A percentile compares a stretch with the other conserved stretches of the same genome.
phyloP scores from a whole-genome alignment of 192 early-diverging fungal species.

The Umbelopsis ramanniana region DNA sequence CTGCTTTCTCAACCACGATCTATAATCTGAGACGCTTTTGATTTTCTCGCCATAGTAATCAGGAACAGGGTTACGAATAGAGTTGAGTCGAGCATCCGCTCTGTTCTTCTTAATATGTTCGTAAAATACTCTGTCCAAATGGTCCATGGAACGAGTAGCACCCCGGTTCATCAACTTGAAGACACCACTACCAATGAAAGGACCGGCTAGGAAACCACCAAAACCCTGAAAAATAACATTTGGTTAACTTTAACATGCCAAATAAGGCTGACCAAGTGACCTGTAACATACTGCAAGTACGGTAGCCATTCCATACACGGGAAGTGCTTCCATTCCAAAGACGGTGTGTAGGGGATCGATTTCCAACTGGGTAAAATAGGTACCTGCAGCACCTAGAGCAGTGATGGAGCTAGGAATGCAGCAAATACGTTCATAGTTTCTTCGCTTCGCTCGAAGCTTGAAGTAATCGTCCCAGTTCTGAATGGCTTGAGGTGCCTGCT shows the following conservation, averaged over 20 bases:
- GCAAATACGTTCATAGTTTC: slow-evolving; percentile 63
- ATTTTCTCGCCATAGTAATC: slow-evolving; percentile 96
- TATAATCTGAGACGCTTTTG: slow-evolving; percentile 79
- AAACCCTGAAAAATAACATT: slow-evolving; percentile 42
- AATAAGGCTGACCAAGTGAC: not conserved
- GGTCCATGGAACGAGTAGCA: slow-evolving; percentile 50
- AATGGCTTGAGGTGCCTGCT: slow-evolving; percentile 15
- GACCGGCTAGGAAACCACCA: slow-evolving; percentile 66
- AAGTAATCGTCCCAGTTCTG: slow-evolving; percentile 73
- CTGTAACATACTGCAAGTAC: slow-evolving; percentile 40
- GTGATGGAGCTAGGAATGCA: slow-evolving; percentile 59
- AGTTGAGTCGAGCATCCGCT: slow-evolving; percentile 68
- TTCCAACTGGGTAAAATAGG: slow-evolving; percentile 60
- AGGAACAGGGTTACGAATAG: slow-evolving; percentile 77
- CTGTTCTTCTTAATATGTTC: slow-evolving; percentile 66
- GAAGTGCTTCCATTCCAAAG: slow-evolving; percentile 68
- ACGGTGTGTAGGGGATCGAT: slow-evolving; percentile 67
- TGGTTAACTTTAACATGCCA: not conserved
- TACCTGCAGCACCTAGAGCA: slow-evolving; percentile 44
- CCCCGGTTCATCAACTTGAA: slow-evolving; percentile 61
- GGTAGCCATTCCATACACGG: slow-evolving; percentile 58
- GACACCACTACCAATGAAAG: slow-evolving; percentile 61
- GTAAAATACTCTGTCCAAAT: slow-evolving; percentile 64
- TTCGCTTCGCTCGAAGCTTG: slow-evolving; percentile 61
- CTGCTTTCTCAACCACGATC: slow-evolving; percentile 89